These are phyloP conservation scores for Coemansia sp. DNA, from an alignment of 192 early-diverging fungal genomes.

Conservation along the genomic window DNA sequence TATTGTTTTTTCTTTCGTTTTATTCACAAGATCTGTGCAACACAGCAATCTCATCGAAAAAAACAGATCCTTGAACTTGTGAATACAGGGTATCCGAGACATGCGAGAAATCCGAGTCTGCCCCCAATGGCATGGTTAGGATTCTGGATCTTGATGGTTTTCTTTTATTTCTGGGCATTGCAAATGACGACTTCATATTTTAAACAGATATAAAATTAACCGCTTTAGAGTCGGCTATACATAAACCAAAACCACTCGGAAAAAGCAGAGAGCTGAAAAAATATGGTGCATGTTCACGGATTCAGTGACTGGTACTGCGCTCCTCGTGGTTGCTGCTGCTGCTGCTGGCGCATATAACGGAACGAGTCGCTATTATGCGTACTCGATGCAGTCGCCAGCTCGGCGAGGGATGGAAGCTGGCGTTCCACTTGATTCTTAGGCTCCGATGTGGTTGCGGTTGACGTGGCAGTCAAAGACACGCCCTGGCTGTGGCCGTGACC, in stretches of 20 bases:
- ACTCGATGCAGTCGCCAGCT: slow-evolving; percentile 41
- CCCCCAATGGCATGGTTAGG: not conserved
- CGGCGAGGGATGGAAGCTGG: slow-evolving; percentile 49
- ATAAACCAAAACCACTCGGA: not conserved
- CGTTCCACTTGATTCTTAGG: slow-evolving; percentile 20
- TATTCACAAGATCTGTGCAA: too few species aligned
- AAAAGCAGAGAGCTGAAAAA: not conserved
- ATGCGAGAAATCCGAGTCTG: not conserved
- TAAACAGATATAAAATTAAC: too few species aligned
- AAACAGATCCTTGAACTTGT: not conserved
- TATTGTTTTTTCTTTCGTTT: too few species aligned
- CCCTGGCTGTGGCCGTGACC: not conserved
- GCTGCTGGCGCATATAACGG: slow-evolving; percentile 30
- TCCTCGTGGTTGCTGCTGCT: slow-evolving; percentile 12
- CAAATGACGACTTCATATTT: too few species aligned
- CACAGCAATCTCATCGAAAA: too few species aligned
- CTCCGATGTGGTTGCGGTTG: slow-evolving; percentile 4
- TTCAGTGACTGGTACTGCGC: slow-evolving; percentile 20
- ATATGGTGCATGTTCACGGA: slow-evolving; percentile 3
- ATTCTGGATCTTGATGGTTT: too few species aligned
- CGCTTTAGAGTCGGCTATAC: too few species aligned
- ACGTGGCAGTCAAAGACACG: not conserved
- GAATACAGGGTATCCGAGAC: not conserved
- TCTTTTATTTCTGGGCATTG: too few species aligned
- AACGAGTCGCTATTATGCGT: slow-evolving; percentile 30